Evolutionary conservation across 345 rosid genomes (phyloP), one percentile per base, ranked within the genome.

Genomic region (Dovyalis caffra): DNA sequence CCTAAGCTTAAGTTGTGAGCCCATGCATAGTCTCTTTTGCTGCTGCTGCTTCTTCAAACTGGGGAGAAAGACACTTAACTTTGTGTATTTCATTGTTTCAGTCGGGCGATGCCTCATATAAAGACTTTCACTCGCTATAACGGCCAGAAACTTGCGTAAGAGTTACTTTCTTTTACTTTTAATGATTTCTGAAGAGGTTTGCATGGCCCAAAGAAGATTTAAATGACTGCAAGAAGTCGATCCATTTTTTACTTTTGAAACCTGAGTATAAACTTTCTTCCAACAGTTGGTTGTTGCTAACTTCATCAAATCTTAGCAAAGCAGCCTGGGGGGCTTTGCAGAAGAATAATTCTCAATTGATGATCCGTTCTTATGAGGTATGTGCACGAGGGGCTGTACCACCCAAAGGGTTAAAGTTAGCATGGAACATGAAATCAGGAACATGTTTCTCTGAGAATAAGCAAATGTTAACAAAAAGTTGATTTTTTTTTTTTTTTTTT

Each of bases 261-360:
- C 72, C 38, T 66, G 35, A 49, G 69, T 18, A 38, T 63, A 1
- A 64, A 32, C 81, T 1, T 58, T 62, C 37, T 71, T 49, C 56
- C 37, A 58, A 68, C 87, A 90, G 98, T 68, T 95, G 98, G 98
- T 86, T 95, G 69, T 77, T 93, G 89, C 81, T 93, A 73, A 95
- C 96, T 80, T 95, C 98, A 23, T 77, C 98, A 68, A 93, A 95
- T 78, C 99, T 95, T 64, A 93, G 99, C 85, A 95, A 93, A 88
- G 97, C 98, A 65, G 97, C 99, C 20, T 93, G 98, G 99, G 99
- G 98, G 74, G 90, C 96, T 71, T 87, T 93, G 62, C 98, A 95
- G 82, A 95, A 93, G 85, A 95, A 90, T 75, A 89, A 88, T 77
- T 89, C 98, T 47, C 99, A 95, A 82, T 83, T 95, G 81, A 95